Evolutionary conservation across 306 rosid genomes (phyloP), one percentile per base, ranked within the genome.

Genomic region (Malus sieversii): DNA sequence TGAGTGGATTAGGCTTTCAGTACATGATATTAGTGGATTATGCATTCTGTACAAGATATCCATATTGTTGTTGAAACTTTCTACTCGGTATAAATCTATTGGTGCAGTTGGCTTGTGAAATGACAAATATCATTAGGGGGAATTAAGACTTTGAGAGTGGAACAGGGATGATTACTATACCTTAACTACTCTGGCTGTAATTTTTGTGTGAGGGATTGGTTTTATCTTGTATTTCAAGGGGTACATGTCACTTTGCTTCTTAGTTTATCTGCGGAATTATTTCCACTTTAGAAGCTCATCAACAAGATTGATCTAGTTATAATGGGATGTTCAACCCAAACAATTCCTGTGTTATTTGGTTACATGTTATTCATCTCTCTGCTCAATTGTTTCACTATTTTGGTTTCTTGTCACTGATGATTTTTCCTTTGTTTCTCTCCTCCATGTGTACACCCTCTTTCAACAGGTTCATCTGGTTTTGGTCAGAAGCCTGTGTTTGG

Each of bases 401-500:
- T 45, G n/a, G 14, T 75, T 71, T 66, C 29, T 63, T 51, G 29
- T 29, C 66, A 75, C 45, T 82, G 82, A 78, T 38, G 73, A 25
- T 30, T 35, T 46, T 67, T 64, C 10, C 19, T 15, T 18, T 16
- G 20, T 51, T 48, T 48, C 53, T 51, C 55, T 51, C 55, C 55
- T 18, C 8, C 55, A 15, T 51, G 6, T 51, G 55, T 18, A 16
- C 33, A n/a, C 33, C 76, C 40, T 82, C 67, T 72, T 51, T 69
- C 55, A 30, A 8, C 76, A 84, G 97, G 96, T 65, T 86, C 97
- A 2, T 83, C 98, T 5, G 89, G 66, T 71, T 96, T 96, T 80
- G 94, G 97, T 67, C 97, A 96, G 85, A 90, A 90, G 87, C 92
- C 99, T 77, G 82, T 29, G 71, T 89, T 88, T 81, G 98, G 97